Conservation (phyloP, 805 yeast species). For the Pichia cabralensis region DNA sequence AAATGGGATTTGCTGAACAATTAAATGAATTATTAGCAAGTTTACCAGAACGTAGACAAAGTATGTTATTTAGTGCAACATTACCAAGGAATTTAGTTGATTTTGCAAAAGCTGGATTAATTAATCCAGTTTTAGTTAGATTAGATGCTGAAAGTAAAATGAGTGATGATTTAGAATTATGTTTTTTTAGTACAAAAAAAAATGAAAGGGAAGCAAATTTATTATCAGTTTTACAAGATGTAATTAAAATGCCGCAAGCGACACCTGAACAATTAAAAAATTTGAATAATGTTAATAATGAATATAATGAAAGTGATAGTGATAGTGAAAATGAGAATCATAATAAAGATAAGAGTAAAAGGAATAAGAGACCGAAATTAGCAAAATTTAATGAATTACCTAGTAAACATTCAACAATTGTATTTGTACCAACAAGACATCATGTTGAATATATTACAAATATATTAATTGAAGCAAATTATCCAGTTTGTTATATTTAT, state of each 20-base stretch:
- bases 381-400: conserved; percentile 83
- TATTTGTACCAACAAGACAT: conserved; percentile 94
- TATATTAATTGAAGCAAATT: conserved; percentile 68
- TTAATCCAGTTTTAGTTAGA: conserved; percentile 86
- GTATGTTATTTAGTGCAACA: conserved; percentile 88
- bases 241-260: conserved; percentile 76
- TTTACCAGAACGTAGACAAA: conserved; percentile 75
- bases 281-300: conserved; percentile 37
- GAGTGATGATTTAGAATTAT: conserved; percentile 85
- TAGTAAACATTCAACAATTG: conserved; percentile 75
- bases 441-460: conserved; percentile 87
- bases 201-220: conserved; percentile 87
- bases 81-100: conserved; percentile 87
- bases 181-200: conserved; percentile 69
- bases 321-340: conserved; percentile 32
- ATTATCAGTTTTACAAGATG: conserved; percentile 65
- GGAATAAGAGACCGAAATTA: conserved; percentile 38
- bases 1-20: conserved; percentile 93
- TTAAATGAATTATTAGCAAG: conserved; percentile 80
- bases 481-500: conserved; percentile 77
- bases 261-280: conserved; percentile 55
- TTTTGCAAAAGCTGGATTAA: conserved; percentile 93
- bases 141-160: conserved; percentile 88
- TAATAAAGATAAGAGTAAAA: conserved; percentile 24
- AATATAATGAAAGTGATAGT: conserved; percentile 45